Evolutionary conservation across 2,329 filamentous ascomycete genomes (phyloP), one percentile per base, ranked within the genome.

Genomic region (Fusarium albosuccineum): DNA sequence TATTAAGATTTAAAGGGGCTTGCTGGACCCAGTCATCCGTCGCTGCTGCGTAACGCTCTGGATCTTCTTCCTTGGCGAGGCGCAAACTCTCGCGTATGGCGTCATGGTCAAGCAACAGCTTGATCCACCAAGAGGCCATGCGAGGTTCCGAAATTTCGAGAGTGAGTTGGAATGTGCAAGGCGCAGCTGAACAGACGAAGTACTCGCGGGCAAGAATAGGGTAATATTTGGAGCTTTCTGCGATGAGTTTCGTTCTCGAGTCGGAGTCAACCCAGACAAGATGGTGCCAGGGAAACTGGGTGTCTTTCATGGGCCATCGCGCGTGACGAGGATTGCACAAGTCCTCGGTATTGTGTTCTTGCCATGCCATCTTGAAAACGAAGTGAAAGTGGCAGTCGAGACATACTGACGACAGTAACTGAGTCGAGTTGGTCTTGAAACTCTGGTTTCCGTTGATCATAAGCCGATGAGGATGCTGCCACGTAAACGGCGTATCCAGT

Each of bases 131-230:
- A 4, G 70, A 68, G 10, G 74, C 70, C 66, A 89, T 78, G 3
- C 84, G 83, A 10, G 85, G 85, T 52, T 79, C 71, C 7, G 82
- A 84, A 7, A 88, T 78, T 55, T 86, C 83, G 16, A 88, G 73
- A 2, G 73, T 78, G 37, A 87, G 55, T 22, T 75, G 68, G 40
- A 83, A 80, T 1, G 77, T 77, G 70, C 84, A 86, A 8, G 74
- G 69, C 1, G 72, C 71, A 4, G 80, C 78, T 0, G 80, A 82
- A 72, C 84, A 86, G 26, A 75, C 70, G 52, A 82, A 84, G 13
- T 70, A 60, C 29, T 81, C 78, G 27, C 74, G 70, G 11, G 78
- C 75, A 29, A 77, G 57, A 14, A 81, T 60, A 1, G 81, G 82
- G 34, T 82, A 79, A 54, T 81, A 80, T 58, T 82, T 80, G 13